phyloP scores from a whole-genome alignment of 1,284 basidiomycete species.

The Salmacisia buchloeana region DNA sequence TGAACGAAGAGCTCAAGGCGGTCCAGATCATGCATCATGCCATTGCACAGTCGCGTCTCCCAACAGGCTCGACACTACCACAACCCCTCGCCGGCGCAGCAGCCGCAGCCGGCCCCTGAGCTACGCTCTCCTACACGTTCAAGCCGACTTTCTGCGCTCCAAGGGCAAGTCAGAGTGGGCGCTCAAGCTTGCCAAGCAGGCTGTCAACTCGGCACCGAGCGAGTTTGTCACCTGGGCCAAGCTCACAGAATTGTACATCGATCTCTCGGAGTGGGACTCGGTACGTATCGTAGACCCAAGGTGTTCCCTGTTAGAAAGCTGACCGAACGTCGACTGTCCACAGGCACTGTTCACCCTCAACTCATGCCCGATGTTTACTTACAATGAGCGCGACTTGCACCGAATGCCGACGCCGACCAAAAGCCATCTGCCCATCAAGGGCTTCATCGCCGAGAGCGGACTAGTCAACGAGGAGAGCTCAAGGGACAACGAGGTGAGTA shows the following conservation, averaged over 20 bases:
- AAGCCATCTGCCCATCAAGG: constrained; percentile 79
- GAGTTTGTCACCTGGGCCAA: constrained; percentile 99
- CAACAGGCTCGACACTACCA: constrained; percentile 2
- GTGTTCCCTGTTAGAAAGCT: neutral
- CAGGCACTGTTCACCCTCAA: constrained; percentile 87
- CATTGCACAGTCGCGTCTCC: constrained; percentile 52
- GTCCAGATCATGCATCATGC: constrained; percentile 86
- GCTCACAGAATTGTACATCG: constrained; percentile 88
- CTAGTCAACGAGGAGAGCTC: constrained; percentile 58
- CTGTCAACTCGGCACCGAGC: constrained; percentile 93
- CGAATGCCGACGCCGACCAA: constrained; percentile 74
- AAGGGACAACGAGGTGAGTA: constrained; percentile 68
- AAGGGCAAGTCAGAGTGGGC: constrained; percentile 75
- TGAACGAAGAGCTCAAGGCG: constrained; percentile 93
- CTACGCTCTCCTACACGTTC: constrained; percentile 86
- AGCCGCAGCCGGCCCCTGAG: constrained; percentile 51
- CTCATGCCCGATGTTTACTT: constrained; percentile 99
- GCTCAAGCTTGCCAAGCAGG: constrained; percentile 78
- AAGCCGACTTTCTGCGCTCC: constrained; percentile 83
- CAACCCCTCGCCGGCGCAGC: neutral
- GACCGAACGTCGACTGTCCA: neutral
- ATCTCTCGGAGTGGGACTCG: constrained; percentile 73
- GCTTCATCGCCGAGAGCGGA: constrained; percentile 70
- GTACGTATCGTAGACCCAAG: neutral
- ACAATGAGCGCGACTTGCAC: constrained; percentile 91